These are phyloP conservation scores for Erodium trifolium DNA, from an alignment of 441 rosid species.

Conservation along the genomic window DNA sequence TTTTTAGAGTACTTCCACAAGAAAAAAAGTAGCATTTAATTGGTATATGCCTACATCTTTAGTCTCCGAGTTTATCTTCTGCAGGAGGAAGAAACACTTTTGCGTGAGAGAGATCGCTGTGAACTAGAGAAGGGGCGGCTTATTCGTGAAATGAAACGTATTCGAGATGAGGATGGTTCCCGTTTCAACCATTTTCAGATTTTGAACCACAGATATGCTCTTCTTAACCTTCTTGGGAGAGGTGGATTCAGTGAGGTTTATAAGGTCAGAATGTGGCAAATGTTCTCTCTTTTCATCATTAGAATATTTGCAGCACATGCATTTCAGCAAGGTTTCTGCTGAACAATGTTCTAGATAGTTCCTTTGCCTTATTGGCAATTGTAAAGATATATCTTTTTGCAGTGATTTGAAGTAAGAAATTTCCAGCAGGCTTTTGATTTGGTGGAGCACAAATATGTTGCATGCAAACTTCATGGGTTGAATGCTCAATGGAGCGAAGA, in stretches of 20 bases:
- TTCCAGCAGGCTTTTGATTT: constrained; percentile 97
- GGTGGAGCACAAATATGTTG: constrained; percentile 94
- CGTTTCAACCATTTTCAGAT: constrained; percentile 95
- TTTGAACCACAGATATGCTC: constrained; percentile 82
- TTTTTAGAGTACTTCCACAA: not conserved
- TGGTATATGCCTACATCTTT: not conserved
- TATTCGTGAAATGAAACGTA: constrained; percentile 95
- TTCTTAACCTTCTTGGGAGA: constrained; percentile 92
- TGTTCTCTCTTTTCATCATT: constrained; percentile 20
- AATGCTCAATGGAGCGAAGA: constrained; percentile 99
- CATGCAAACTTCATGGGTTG: constrained; percentile 96
- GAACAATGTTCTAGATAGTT: constrained; percentile 21
- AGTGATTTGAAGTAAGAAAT: constrained; percentile 61
- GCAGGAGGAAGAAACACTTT: constrained; percentile 81
- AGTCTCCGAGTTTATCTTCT: constrained; percentile 23
- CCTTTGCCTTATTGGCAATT: constrained; percentile 52
- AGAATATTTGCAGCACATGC: constrained; percentile 18
- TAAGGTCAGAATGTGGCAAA: constrained; percentile 64
- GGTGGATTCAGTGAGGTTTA: constrained; percentile 99
- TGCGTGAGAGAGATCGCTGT: constrained; percentile 97
- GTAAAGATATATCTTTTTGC: constrained; percentile 47
- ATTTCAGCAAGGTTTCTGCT: constrained; percentile 13
- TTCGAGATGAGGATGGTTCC: constrained; percentile 97
- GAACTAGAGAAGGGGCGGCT: constrained; percentile 95
- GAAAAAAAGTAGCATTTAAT: not conserved